Percentiles rank a stretch among this genome's conserved stretches.
These are phyloP conservation scores for Hemileccinum impolitum DNA, from an alignment of 768 basidiomycete genomes.

Conservation along the genomic window DNA sequence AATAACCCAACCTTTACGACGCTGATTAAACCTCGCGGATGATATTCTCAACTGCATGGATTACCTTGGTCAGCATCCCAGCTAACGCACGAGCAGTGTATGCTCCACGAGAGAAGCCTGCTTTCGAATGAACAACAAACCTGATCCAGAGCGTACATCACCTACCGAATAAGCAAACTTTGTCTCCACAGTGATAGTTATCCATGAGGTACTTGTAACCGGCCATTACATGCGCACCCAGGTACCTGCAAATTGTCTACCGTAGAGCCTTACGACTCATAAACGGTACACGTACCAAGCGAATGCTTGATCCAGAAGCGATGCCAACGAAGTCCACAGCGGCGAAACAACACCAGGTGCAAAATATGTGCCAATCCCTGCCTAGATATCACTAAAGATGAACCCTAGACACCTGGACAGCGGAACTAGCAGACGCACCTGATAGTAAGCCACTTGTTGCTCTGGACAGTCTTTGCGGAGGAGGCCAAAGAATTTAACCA, in stretches of 20 bases:
- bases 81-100: slow-evolving; percentile 71
- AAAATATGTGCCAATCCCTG: slow-evolving; percentile 50
- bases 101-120: slow-evolving; percentile 75
- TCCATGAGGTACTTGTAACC: slow-evolving; percentile 81
- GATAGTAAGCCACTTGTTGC: slow-evolving; percentile 66
- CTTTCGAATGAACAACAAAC: slow-evolving; percentile 12
- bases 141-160: not conserved
- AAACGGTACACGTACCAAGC: slow-evolving; percentile 52
- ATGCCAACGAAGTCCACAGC: slow-evolving; percentile 53
- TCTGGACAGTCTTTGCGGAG: slow-evolving; percentile 55
- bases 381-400: slow-evolving; percentile 23
- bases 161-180: slow-evolving; percentile 69
- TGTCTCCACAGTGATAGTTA: slow-evolving; percentile 70
- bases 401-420: not conserved
- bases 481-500: slow-evolving; percentile 66
- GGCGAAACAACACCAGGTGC: slow-evolving; percentile 66
- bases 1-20: slow-evolving; percentile 62
- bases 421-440: slow-evolving; percentile 39
- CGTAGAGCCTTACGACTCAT: not conserved
- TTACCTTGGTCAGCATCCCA: slow-evolving; percentile 69
- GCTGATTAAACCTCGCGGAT: not conserved
- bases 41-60: not conserved
- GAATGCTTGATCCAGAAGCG: slow-evolving; percentile 61
- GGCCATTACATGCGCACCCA: slow-evolving; percentile 67
- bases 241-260: slow-evolving; percentile 45